Base-by-base conservation (phyloP, 169 alveolate genomes). In the Cryptosporidium parvum region DNA sequence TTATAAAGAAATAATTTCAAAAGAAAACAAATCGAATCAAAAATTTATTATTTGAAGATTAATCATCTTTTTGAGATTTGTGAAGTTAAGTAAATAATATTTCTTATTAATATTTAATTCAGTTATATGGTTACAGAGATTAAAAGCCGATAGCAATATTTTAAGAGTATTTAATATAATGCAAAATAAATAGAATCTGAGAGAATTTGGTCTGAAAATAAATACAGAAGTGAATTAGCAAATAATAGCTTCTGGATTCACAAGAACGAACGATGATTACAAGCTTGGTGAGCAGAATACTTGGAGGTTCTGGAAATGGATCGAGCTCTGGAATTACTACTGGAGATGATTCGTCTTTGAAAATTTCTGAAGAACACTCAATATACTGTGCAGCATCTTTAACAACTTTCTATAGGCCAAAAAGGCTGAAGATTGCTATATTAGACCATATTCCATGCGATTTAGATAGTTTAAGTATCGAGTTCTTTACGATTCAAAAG, bases 321-420 rank as follows among this genome's bases (percentile, higher is more conserved):
- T 21, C 31, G 18, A 73, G 56, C 39, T 65, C 44, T 65, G 51
- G 44, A 26, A 9, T 39, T 14, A 42, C 4, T 31, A 10, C 21
- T n/a, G 53, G 37, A 29, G 70, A 72, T 31, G 75, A 80, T 3
- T 14, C 67, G 29, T 61, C 33, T 61, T 23, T 56, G 39, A 80
- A 80, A n/a, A 23, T 45, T 29, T 39, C 73, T 14, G 89, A 80
- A 31, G 89, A 80, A 39, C 89, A 62, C 16, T 44, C 73, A 10
- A 45, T 65, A 62, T 80, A 80, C 18, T 80, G 89, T 42, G 37
- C 75, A 44, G 18, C 80, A 44, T 80, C 89, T 35, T 51, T 80
- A 44, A 35, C 65, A 62, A 80, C 89, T 21, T 80, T 80, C 62
- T 80, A 80, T 26, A 48, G 75, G 37, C 89, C 89, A 23, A 80